Evolutionary conservation across 2,329 filamentous ascomycete species (phyloP).

Genomic region (Akanthomyces dipterigenus): DNA sequence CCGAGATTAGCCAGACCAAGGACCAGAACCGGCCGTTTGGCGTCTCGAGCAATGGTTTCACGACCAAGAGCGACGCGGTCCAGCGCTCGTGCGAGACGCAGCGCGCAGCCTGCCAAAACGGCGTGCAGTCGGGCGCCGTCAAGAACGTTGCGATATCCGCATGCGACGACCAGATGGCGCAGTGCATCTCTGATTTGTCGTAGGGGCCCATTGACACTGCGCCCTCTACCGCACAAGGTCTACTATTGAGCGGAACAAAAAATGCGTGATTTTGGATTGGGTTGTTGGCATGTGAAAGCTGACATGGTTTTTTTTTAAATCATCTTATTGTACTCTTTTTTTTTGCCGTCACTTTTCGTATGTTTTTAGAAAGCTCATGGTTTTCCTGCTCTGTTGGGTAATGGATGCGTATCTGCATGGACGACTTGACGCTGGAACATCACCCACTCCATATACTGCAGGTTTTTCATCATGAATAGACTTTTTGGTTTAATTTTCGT

Average conservation of each 20-base stretch:
- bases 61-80: conserved; percentile 46
- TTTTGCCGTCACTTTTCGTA: conserved; percentile 1
- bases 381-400: conserved; percentile 7
- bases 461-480: conserved; percentile 12
- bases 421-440: background rate
- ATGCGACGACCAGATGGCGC: conserved; percentile 47
- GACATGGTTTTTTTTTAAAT: background rate
- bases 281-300: background rate
- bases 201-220: conserved; percentile 4
- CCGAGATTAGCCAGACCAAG: conserved; percentile 41
- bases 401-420: background rate
- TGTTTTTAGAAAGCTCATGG: conserved; percentile 6
- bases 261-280: background rate
- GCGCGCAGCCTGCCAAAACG: conserved; percentile 53
- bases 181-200: conserved; percentile 32
- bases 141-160: conserved; percentile 37
- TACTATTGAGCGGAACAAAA: background rate
- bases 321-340: conserved; percentile 2
- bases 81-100: conserved; percentile 58
- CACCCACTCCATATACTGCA: background rate
- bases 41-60: conserved; percentile 52
- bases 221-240: background rate
- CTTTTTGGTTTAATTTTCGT: background rate
- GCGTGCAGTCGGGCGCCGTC: conserved; percentile 44
- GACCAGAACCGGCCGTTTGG: conserved; percentile 45